Evolutionary conservation across 495 filamentous ascomycete genomes (phyloP), one percentile per base, ranked within the genome.

Genomic region (Evernia prunastri): DNA sequence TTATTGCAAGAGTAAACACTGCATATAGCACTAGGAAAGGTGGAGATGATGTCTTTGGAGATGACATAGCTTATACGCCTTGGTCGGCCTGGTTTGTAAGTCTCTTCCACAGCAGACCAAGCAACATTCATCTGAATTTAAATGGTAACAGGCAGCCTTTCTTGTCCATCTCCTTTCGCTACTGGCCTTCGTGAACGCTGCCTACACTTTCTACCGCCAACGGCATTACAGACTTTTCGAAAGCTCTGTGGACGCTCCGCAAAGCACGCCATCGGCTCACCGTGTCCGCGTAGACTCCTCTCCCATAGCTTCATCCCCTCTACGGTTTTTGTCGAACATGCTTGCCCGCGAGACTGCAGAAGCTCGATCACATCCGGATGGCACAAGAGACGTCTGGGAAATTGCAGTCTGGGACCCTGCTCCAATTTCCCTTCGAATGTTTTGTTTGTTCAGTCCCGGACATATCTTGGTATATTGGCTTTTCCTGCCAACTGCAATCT

Each of bases 221-320:
- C 86, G 92, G 51, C 86, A 87, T 66, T 98, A 98, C 77, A 87
- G 94, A 69, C 79, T 98, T 47, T 98, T 97, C 74, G 93, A 97
- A 74, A 83, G 82, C 59, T 82, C 89, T 11, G 84, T 97, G 61
- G 89, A 96, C 66, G 74, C 77, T 47, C 70, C 80, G 4, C 93
- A 89, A 5, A 80, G 82, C 45, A 97, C 93, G 3, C 90, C 92
- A 10, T 96, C 90, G 11, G 94, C 91, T 18, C 90, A 86, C 56
- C 88, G 94, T 36, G 94, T 97, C 37, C 87, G 87, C 47, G 92
- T 97, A 4, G 87, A 97, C 71, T 95, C 93, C 0, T 90, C 89
- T 3, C 93, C 93, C 0, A 80, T 84, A 59, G 80, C 86, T 5
- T 84, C 86, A 3, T 94, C 92, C 2, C 92, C 93, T 0, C 70